Percentiles rank a stretch among this genome's conserved stretches.
These are phyloP conservation scores for Viola odorata DNA, from an alignment of 345 rosid genomes.

Conservation along the genomic window DNA sequence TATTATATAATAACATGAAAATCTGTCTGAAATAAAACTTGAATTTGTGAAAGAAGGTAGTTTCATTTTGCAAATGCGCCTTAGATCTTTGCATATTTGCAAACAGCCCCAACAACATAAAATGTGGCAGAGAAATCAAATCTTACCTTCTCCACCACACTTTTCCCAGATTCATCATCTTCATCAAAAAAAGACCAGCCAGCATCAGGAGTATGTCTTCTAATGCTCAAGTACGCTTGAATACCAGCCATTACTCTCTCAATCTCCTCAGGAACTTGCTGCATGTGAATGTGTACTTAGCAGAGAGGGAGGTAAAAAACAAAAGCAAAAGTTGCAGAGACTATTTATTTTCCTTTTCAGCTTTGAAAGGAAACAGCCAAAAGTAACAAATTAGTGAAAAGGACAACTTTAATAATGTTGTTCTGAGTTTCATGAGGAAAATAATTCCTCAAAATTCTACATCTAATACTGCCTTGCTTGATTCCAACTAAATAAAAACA, in stretches of 20 bases:
- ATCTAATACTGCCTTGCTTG: neutral
- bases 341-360: neutral
- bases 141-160: conserved; percentile 53
- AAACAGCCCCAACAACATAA: neutral
- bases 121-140: conserved; percentile 1
- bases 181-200: conserved; percentile 68
- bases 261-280: conserved; percentile 98
- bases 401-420: neutral
- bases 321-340: neutral
- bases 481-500: neutral
- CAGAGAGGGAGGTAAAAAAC: neutral
- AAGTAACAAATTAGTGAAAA: neutral
- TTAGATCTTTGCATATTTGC: neutral
- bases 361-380: neutral
- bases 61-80: neutral
- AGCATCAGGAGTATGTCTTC: conserved; percentile 57
- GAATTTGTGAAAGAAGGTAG: neutral
- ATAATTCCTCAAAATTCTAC: neutral
- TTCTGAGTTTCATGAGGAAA: neutral
- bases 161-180: conserved; percentile 44
- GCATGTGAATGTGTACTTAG: conserved; percentile 18
- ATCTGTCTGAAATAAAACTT: neutral
- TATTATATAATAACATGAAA: neutral
- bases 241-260: conserved; percentile 87
- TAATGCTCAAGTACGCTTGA: conserved; percentile 91